Evolutionary conservation across 495 filamentous ascomycete species (phyloP), one percentile per base, ranked within the genome.

Genomic region (Chaetomium fimeti): DNA sequence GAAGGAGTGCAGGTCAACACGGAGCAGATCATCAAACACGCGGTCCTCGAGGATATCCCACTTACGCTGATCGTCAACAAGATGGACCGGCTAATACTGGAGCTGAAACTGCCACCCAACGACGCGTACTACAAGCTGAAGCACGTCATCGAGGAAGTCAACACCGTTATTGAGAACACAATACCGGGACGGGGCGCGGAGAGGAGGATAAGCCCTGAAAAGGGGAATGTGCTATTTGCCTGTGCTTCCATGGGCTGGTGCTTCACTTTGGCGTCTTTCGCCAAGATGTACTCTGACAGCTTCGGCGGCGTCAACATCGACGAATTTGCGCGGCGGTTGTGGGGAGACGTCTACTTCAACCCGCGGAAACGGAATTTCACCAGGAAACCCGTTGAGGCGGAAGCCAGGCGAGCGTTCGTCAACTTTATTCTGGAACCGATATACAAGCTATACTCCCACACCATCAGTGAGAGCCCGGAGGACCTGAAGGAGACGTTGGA

Each of bases 51-150:
- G 73, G 91, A 91, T 70, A 81, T 98, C 13, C 93, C 94, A 0
- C 79, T 98, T 68, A 92, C 90, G 2, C 76, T 98, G 66, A 86
- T 98, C 57, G 83, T 98, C 76, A 98, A 98, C 81, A 98, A 98
- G 76, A 89, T 98, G 87, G 94, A 98, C 68, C 87, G 94, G 45
- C 78, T 98, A 61, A 96, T 98, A 60, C 78, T 98, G 40, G 94
- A 98, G 75, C 84, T 98, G 59, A 95, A 96, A 75, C 83, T 98
- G 18, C 95, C 95, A 1, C 95, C 95, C 5, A 90, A 87, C 65
- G 94, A 98, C 73, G 94, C 94, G 27, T 98, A 98, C 75, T 98
- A 97, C 84, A 98, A 98, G 78, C 76, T 98, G 57, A 98, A 97
- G 71, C 93, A 98, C 76, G 93, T 96, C 25, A 88, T 98, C 69